Base-by-base conservation (phyloP, 2,329 filamentous ascomycete species). In the Monilinia vaccinii-corymbosi region DNA sequence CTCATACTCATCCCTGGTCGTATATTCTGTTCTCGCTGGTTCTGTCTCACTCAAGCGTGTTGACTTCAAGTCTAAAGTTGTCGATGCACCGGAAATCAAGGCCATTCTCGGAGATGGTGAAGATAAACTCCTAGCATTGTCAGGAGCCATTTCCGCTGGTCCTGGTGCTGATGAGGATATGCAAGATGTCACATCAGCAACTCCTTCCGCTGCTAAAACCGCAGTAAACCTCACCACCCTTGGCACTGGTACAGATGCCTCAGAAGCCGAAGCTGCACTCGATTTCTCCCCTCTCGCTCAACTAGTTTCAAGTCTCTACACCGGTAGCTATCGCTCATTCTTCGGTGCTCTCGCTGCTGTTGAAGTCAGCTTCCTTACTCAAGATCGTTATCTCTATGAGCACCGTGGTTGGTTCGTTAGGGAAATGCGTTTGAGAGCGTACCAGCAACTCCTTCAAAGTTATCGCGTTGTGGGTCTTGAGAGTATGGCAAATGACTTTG, bases 51-150 rank as follows among this genome's bases (percentile, higher is more conserved):
- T 99, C 60, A 96, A 97, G 79, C 88, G 94, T 52, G 91, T 97
- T 38, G 94, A 99, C 75, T 99, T 99, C 83, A 99, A 99, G 81
- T 89, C 89, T 66, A 97, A 97, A 79, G 94, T 99, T 31, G 93
- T 99, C 45, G 94, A 99, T 74, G 94, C 94, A 9, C 93, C 94
- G 14, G 94, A 99, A 77, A 97, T 99, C 77, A 96, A 94, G 77
- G 94, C 94, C 42, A 95, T 99, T 65, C 84, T 99, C 28, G 94
- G 93, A 61, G 87, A 93, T 67, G 87, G 87, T 28, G 89, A 95
- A 69, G 92, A 97, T 71, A 93, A 93, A 75, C 78, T 96, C 58
- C 81, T 91, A 36, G 91, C 91, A 0, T 78, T 97, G 25, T 85
- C 86, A 34, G 91, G 92, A 21, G 86, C 88, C 36, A 77, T 91